A percentile compares a stretch with the other conserved stretches of the same genome.
Conservation (phyloP, 192 early-diverging fungal genomes). For the Backusella psychrophila region DNA sequence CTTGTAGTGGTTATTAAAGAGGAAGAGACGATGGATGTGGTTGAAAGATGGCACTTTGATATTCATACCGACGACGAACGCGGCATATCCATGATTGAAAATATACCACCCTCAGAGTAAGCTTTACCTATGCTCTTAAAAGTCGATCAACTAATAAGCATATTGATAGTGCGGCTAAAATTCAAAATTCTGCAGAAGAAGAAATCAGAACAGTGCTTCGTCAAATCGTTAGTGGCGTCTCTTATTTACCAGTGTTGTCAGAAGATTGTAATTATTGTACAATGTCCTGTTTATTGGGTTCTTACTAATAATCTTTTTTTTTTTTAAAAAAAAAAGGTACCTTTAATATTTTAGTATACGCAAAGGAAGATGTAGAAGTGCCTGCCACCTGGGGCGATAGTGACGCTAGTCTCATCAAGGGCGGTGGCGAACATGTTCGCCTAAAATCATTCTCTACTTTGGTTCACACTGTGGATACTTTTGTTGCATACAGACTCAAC, state of each 20-base stretch:
- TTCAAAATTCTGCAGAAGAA: background rate
- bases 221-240: constrained; percentile 87
- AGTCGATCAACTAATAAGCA: background rate
- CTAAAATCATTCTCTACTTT: constrained; percentile 83
- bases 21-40: constrained; percentile 75
- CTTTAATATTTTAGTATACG: constrained; percentile 89
- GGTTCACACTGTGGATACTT: constrained; percentile 78
- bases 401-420: constrained; percentile 71
- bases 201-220: constrained; percentile 75
- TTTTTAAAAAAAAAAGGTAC: constrained; percentile 53
- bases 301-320: background rate
- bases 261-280: constrained; percentile 67
- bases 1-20: constrained; percentile 86
- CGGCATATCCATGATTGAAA: constrained; percentile 10
- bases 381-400: constrained; percentile 86
- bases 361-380: constrained; percentile 81
- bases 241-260: constrained; percentile 86
- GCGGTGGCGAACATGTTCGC: constrained; percentile 82
- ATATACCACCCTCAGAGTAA: constrained; percentile 10
- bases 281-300: background rate
- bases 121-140: background rate
- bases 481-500: constrained; percentile 73
- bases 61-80: constrained; percentile 64
- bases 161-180: background rate
- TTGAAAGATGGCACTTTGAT: constrained; percentile 97